Conservation (phyloP, 139 green algal species). For the Volvox reticuliferus region DNA sequence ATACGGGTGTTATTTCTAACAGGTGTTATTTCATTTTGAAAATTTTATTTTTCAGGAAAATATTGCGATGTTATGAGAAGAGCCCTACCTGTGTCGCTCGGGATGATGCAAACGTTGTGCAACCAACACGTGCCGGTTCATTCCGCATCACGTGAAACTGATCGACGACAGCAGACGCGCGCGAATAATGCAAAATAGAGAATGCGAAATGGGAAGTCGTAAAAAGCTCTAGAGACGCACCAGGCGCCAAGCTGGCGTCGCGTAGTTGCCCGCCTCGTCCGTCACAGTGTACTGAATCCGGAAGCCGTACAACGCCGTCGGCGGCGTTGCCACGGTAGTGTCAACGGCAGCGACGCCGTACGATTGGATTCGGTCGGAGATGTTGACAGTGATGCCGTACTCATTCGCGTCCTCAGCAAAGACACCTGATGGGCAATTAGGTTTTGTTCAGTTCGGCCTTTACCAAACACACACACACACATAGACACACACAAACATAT, state of each 20-base stretch:
- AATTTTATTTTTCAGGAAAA: too few relatives aligned
- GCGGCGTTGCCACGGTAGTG: slow-evolving; percentile 44
- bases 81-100: too few relatives aligned
- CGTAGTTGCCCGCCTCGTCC: slow-evolving; percentile 49
- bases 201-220: too few relatives aligned
- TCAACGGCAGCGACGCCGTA: slow-evolving; percentile 39
- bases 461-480: too few relatives aligned
- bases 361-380: not conserved
- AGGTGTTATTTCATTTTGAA: too few relatives aligned
- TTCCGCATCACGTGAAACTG: too few relatives aligned
- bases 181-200: too few relatives aligned
- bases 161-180: too few relatives aligned
- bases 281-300: slow-evolving; percentile 47
- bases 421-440: not conserved
- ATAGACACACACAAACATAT: slow-evolving; percentile 10
- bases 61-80: too few relatives aligned
- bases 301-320: slow-evolving; percentile 35
- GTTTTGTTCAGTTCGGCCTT: not conserved
- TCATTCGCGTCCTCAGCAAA: slow-evolving; percentile 1
- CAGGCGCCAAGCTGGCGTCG: slow-evolving; percentile 35
- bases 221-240: not conserved
- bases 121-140: too few relatives aligned
- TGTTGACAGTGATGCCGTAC: not conserved
- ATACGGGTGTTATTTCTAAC: too few relatives aligned
- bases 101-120: too few relatives aligned